Evolutionary conservation across 495 filamentous ascomycete species (phyloP).

Genomic region (Xeromyces bisporus): DNA sequence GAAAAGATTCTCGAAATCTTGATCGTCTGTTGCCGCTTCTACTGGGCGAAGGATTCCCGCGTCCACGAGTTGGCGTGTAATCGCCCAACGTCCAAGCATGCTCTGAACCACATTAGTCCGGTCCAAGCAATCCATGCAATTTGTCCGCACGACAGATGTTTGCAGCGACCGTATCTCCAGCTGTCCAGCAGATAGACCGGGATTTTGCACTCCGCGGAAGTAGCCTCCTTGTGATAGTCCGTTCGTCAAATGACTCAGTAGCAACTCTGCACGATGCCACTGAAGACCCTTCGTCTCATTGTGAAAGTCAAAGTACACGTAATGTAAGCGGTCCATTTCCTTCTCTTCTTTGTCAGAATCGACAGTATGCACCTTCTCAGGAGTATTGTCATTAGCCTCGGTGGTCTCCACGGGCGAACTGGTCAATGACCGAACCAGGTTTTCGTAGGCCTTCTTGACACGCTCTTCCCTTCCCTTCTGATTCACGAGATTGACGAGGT

Average conservation of each 20-base stretch:
- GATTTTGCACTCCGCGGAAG: conserved; percentile 80
- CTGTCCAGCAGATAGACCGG: conserved; percentile 46
- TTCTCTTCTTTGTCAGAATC: conserved; percentile 44
- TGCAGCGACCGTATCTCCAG: conserved; percentile 67
- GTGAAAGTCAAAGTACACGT: conserved; percentile 97
- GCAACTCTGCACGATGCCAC: conserved; percentile 79
- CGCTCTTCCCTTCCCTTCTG: conserved; percentile 75
- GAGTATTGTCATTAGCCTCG: conserved; percentile 36
- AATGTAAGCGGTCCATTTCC: conserved; percentile 69
- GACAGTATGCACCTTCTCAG: conserved; percentile 67
- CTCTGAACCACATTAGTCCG: conserved; percentile 95
- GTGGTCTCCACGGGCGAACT: conserved; percentile 47
- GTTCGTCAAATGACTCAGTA: conserved; percentile 63
- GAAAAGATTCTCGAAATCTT: conserved; percentile 70
- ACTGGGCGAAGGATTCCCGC: conserved; percentile 55
- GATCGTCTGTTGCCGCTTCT: conserved; percentile 51
- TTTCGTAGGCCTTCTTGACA: conserved; percentile 84
- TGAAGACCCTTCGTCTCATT: conserved; percentile 86
- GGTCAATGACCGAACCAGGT: conserved; percentile 59
- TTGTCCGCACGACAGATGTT: conserved; percentile 79
- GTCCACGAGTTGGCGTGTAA: conserved; percentile 77
- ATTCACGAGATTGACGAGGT: conserved; percentile 91
- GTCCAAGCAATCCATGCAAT: conserved; percentile 98
- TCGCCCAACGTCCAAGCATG: conserved; percentile 73
- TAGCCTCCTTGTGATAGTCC: conserved; percentile 64